Percentiles rank a stretch among this genome's conserved stretches.
Conservation (phyloP, 2,329 filamentous ascomycete species). For the Penicillium sp. region DNA sequence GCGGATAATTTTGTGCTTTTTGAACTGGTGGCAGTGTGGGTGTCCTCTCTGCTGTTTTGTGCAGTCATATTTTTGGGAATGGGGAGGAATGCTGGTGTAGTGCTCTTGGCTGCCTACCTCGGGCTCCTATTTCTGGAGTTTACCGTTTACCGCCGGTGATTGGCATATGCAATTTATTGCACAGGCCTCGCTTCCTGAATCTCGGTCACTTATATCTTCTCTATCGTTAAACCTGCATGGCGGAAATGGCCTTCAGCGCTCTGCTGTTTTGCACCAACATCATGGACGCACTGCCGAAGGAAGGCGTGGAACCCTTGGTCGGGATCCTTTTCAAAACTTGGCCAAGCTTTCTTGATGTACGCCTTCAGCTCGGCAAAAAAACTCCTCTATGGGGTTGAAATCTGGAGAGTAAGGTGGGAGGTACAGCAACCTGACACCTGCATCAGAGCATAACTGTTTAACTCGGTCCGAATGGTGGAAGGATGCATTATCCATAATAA, state of each 20-base stretch:
- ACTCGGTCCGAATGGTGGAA: not conserved
- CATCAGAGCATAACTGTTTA: not conserved
- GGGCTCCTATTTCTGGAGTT: no score
- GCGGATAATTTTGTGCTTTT: no score
- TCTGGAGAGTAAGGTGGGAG: not conserved
- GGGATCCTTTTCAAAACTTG: not conserved
- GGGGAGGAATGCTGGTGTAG: no score
- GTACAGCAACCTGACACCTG: not conserved
- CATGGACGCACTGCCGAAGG: not conserved
- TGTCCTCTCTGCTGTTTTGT: no score
- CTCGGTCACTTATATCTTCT: not conserved
- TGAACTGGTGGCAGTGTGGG: no score
- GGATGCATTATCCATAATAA: not conserved
- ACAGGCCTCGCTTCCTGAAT: no score
- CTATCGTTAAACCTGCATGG: not conserved
- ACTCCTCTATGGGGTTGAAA: not conserved
- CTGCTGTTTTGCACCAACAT: not conserved
- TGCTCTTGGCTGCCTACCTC: no score
- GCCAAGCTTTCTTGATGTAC: not conserved
- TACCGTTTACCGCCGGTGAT: no score
- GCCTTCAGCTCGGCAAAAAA: not conserved
- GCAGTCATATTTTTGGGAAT: no score
- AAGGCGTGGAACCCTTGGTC: not conserved
- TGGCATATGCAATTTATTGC: no score
- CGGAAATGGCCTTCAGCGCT: not conserved